Evolutionary conservation across 139 green algal species (phyloP), one percentile per base, ranked within the genome.

Genomic region (Penium margaritaceum): DNA sequence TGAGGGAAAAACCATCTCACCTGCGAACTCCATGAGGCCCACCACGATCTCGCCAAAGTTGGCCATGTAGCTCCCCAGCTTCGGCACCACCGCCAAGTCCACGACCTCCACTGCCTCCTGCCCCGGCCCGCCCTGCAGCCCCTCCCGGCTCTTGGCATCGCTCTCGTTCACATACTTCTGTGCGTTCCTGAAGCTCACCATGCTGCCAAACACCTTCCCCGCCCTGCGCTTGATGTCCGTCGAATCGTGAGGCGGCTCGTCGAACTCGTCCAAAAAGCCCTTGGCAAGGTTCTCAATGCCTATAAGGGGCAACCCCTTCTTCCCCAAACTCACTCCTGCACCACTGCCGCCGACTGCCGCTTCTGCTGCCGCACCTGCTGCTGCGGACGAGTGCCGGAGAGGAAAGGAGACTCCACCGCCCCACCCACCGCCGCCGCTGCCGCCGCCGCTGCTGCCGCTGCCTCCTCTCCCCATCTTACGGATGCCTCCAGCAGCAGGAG

Each of bases 31-130:
- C 32, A 53, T 47, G 37, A 75, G 41, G 37, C n/a, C 14, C 24
- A 75, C 68, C 15, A 67, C 46, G 29, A 24, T 14, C 38, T 68
- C 39, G 36, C 68, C 68, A 68, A 75, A 75, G 9, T 61, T n/a
- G 27, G n/a, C 47, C 30, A 68, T 53, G 51, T 63, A 46, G 38
- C 46, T 75, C 2, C 14, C 14, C 7, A 32, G 14, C 47, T 21
- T 17, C 12, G 47, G 47, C 47, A 58, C 47, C 7, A 32, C 27
- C 47, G 21, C 47, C n/a, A n/a, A n/a, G n/a, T n/a, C n/a, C 47
- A 58, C 47, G 21, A 32, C 29, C 47, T 58, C 47, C 47, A 58
- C 55, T 51, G 41, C 41, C 4, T 14, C 6, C 29, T 14, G 24
- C 55, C 27, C 55, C 27, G 12, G 27, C 27, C 21, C 24, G 24